Evolutionary conservation across 257 asterid species (phyloP).

Genomic region (Solanum corneliomulleri): DNA sequence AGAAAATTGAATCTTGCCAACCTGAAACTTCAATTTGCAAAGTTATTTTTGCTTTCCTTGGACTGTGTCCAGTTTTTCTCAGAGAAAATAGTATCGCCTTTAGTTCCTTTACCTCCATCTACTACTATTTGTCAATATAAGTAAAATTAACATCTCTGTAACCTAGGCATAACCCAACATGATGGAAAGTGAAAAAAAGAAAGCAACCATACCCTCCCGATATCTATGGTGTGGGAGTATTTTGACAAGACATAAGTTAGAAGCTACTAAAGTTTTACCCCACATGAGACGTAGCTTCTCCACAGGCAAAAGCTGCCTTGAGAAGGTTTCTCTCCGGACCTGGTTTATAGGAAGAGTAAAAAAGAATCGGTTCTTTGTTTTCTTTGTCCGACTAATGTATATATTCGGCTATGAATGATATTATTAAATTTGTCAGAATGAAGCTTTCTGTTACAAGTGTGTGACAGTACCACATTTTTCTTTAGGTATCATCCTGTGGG

Average conservation of each 20-base stretch:
- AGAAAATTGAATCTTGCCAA: background rate
- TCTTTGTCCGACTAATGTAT: background rate
- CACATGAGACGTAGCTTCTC: background rate
- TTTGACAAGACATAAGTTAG: background rate
- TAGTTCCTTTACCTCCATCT: background rate
- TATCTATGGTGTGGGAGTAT: background rate
- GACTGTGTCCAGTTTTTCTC: background rate
- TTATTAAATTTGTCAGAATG: background rate
- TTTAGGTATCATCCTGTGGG: slow-evolving; percentile 78
- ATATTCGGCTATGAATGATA: background rate
- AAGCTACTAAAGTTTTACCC: background rate
- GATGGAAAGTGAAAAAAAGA: background rate
- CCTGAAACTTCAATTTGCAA: background rate
- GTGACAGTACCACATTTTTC: background rate
- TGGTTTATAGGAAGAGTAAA: background rate
- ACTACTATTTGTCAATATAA: background rate
- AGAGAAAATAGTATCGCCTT: background rate
- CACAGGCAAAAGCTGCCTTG: background rate
- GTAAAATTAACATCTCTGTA: background rate
- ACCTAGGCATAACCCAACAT: background rate
- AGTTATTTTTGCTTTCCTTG: background rate
- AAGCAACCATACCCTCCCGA: background rate
- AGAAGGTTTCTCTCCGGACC: background rate
- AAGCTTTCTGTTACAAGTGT: background rate
- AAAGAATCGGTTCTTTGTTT: background rate